Evolutionary conservation across 2,329 filamentous ascomycete species (phyloP).

Genomic region (Trichophyton rubrum): DNA sequence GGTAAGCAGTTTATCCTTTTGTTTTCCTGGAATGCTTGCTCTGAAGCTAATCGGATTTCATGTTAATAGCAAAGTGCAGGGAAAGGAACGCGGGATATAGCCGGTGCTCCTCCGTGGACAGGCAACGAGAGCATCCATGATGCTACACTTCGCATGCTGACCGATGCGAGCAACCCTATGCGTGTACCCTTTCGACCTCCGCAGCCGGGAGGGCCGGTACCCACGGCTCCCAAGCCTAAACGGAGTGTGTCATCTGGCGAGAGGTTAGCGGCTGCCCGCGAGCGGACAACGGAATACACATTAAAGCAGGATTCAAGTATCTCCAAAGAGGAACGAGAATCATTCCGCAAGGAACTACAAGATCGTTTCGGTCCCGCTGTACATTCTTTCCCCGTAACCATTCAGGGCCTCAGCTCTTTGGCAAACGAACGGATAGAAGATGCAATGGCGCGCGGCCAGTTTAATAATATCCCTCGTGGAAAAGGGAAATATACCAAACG

Average conservation of each 20-base stretch:
- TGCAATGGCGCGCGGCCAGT: slow-evolving; percentile 82
- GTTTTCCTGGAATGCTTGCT: neutral
- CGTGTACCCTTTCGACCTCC: slow-evolving; percentile 33
- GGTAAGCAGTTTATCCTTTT: slow-evolving; percentile 20
- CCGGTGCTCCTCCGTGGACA: slow-evolving; percentile 59
- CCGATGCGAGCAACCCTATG: slow-evolving; percentile 48
- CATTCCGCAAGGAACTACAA: slow-evolving; percentile 58
- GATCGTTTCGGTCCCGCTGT: slow-evolving; percentile 67
- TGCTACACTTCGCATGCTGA: slow-evolving; percentile 66
- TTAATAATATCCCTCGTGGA: slow-evolving; percentile 70
- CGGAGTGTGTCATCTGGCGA: slow-evolving; percentile 31
- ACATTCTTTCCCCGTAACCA: slow-evolving; percentile 58
- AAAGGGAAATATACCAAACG: slow-evolving; percentile 55
- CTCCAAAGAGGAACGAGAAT: slow-evolving; percentile 59
- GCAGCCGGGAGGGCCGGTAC: slow-evolving; percentile 27
- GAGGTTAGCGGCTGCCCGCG: slow-evolving; percentile 46
- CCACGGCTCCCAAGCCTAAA: slow-evolving; percentile 35
- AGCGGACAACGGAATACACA: slow-evolving; percentile 45
- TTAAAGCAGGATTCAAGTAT: slow-evolving; percentile 44
- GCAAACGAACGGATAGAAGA: slow-evolving; percentile 91
- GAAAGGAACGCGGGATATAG: slow-evolving; percentile 54
- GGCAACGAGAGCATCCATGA: slow-evolving; percentile 65
- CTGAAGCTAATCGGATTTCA: neutral
- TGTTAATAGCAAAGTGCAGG: slow-evolving; percentile 43
- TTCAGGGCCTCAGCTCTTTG: slow-evolving; percentile 66